Base-by-base conservation (phyloP, 768 basidiomycete genomes). In the Suillus cothurnatus region DNA sequence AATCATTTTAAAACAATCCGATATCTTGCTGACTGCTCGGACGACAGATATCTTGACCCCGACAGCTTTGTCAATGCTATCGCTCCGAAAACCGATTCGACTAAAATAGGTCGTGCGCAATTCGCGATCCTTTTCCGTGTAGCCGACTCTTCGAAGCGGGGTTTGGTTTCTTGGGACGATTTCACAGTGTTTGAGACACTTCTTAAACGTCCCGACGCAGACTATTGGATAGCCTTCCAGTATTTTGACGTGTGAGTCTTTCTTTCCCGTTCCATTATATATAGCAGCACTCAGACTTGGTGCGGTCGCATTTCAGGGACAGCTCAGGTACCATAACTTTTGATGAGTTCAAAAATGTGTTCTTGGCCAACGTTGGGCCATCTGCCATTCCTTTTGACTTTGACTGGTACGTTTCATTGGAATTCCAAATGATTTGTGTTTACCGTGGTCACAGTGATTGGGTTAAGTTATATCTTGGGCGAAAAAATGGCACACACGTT, bases 141-240 rank as follows among this genome's bases (percentile, higher is more conserved):
- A 64, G 94, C 94, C 57, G 95, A 95, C 80, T 81, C 85, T 52
- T 85, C 86, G 52, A 85, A 86, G 73, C 86, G 88, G 68, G 94
- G 89, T 43, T 80, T 92, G 31, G 85, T 97, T 62, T 91, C 91
- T 60, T 98, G 94, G 91, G 95, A 97, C 71, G 97, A 99, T 77
- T 99, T 97, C 70, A 89, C 89, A 7, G 90, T 97, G 67, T 99
- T 99, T 74, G 92, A 99, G 81, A 96, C 95, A 21, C 80, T 93
- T 68, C 80, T 97, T 71, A 95, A 98, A 81, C 85, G 93, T 68
- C 94, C 97, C 23, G 97, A 98, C 77, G 97, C 97, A 36, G 95
- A 98, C 76, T 96, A 97, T 77, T 94, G 92, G 85, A 95, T 96
- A 78, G 95, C 95, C 23, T 97, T 97, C 82, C 90, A 93, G 75